These are phyloP conservation scores for Pythium dissimile DNA, from an alignment of 352 stramenopile species.

Conservation along the genomic window DNA sequence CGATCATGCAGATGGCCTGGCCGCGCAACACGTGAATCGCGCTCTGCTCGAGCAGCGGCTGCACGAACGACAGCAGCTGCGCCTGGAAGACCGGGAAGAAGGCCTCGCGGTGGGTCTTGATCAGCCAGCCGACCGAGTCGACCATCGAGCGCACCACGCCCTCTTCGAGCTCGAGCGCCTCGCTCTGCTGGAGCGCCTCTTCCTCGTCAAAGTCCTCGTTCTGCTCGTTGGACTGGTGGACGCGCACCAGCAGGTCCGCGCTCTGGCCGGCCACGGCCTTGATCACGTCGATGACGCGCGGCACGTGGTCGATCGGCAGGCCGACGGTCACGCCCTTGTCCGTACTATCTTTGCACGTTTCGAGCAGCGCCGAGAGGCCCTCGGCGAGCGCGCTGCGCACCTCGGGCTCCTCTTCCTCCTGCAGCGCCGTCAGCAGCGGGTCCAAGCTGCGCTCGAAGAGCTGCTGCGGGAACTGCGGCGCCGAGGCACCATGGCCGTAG, in stretches of 20 bases:
- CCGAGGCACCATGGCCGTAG: constrained; percentile 48
- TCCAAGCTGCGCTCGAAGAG: constrained; percentile 79
- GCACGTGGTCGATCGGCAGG: constrained; percentile 64
- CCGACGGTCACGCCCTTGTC: constrained; percentile 70
- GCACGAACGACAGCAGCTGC: constrained; percentile 64
- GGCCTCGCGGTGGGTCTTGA: constrained; percentile 75
- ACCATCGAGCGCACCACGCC: constrained; percentile 78
- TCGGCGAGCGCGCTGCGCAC: constrained; percentile 74
- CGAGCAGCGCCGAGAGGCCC: constrained; percentile 62
- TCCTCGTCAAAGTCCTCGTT: constrained; percentile 84
- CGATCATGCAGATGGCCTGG: constrained; percentile 86
- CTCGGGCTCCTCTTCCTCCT: constrained; percentile 78
- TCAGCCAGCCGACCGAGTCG: constrained; percentile 82
- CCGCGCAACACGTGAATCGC: constrained; percentile 62
- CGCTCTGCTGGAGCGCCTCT: constrained; percentile 60
- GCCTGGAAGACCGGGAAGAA: constrained; percentile 78
- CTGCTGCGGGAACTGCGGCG: constrained; percentile 73
- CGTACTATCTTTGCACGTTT: constrained; percentile 80
- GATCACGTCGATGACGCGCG: constrained; percentile 63
- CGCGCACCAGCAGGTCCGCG: constrained; percentile 52
- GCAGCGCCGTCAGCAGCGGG: constrained; percentile 64
- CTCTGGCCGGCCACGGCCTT: constrained; percentile 65
- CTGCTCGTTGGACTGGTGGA: constrained; percentile 63
- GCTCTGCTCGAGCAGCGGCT: constrained; percentile 58
- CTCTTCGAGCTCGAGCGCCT: constrained; percentile 72